A percentile compares a stretch with the other conserved stretches of the same genome.
Conservation (phyloP, 1,284 basidiomycete species). For the Phlebopus sp. region DNA sequence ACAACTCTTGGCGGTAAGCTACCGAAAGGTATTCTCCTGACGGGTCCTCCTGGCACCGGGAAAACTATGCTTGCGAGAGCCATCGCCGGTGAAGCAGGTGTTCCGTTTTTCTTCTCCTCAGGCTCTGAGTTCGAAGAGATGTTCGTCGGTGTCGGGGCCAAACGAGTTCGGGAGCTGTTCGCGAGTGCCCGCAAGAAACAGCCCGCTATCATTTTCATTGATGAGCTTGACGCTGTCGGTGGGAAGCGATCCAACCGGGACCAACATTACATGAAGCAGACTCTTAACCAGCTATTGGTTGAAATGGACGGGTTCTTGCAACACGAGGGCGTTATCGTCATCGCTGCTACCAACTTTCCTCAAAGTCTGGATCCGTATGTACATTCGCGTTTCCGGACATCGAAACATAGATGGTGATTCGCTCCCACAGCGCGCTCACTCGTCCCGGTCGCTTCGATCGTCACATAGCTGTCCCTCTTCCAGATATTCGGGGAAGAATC, state of each 20-base stretch:
- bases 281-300: constrained; percentile 90
- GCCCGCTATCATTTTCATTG: constrained; percentile 94
- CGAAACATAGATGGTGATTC: constrained; percentile 15
- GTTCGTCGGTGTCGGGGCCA: constrained; percentile 95
- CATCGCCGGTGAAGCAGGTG: constrained; percentile 95
- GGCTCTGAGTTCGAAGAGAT: constrained; percentile 98
- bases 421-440: constrained; percentile 69
- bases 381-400: constrained; percentile 4
- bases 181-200: constrained; percentile 92
- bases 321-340: constrained; percentile 88
- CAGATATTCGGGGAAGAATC: constrained; percentile 83
- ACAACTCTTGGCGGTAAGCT: constrained; percentile 87
- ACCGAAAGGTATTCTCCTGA: constrained; percentile 89
- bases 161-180: constrained; percentile 95
- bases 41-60: constrained; percentile 89
- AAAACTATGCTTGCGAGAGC: constrained; percentile 96
- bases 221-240: constrained; percentile 91
- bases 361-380: constrained; percentile 83
- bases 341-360: constrained; percentile 95
- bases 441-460: constrained; percentile 94
- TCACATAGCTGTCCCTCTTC: constrained; percentile 84
- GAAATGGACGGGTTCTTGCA: constrained; percentile 96
- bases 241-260: constrained; percentile 89
- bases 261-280: constrained; percentile 88
- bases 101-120: constrained; percentile 87